Percentiles rank a stretch among this genome's conserved stretches.
Conservation (phyloP, 2,329 filamentous ascomycete genomes). For the Aspergillus luchuensis region DNA sequence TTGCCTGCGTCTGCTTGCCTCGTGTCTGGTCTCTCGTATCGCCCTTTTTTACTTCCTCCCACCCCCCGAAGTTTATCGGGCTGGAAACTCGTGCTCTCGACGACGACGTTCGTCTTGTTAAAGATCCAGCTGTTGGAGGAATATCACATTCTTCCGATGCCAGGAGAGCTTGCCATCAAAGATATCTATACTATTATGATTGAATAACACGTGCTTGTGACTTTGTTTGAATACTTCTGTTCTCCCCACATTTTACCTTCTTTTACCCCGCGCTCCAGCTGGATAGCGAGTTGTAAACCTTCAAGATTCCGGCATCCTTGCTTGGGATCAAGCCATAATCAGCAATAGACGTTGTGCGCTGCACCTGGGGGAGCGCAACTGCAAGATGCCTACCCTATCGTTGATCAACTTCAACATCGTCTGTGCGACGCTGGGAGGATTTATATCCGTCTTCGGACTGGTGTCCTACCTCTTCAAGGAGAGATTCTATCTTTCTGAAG, state of each 20-base stretch:
- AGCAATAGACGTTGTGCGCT: background rate
- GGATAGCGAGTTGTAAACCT: too few species aligned
- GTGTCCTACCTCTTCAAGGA: slow-evolving; percentile 90
- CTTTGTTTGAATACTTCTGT: background rate
- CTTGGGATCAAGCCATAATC: background rate
- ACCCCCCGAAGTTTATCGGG: background rate
- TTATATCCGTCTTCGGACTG: slow-evolving; percentile 85
- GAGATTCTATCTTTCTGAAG: slow-evolving; percentile 87
- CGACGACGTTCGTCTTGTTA: background rate
- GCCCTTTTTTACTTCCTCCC: background rate
- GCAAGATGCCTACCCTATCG: slow-evolving; percentile 61
- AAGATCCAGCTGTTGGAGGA: background rate
- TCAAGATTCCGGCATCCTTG: background rate
- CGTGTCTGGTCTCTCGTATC: background rate
- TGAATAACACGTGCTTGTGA: slow-evolving; percentile 41
- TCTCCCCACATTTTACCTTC: background rate
- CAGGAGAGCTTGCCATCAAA: background rate
- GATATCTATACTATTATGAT: slow-evolving; percentile 36
- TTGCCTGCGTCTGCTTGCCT: background rate
- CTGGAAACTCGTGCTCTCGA: background rate
- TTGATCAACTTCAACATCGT: slow-evolving; percentile 82
- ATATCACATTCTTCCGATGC: background rate
- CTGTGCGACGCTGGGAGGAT: slow-evolving; percentile 77
- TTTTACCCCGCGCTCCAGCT: background rate
- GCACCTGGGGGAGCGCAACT: background rate